Conservation (phyloP, 495 filamentous ascomycete species). For the Hyaloscypha bicolor region DNA sequence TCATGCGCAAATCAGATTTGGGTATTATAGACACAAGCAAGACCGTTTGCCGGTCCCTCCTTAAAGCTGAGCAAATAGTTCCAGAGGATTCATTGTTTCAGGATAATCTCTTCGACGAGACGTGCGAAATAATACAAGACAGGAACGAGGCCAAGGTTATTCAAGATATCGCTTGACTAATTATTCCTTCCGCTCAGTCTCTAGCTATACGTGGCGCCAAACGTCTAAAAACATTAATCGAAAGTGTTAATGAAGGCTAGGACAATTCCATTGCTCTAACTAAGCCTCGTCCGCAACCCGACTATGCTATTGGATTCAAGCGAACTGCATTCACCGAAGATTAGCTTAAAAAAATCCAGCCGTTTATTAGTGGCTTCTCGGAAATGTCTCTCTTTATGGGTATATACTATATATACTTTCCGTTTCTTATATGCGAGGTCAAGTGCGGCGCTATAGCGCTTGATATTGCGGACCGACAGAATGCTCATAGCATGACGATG, state of each 20-base stretch:
- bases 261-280: constrained; percentile 31
- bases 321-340: constrained; percentile 20
- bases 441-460: constrained; percentile 28
- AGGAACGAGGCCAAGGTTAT: constrained; percentile 43
- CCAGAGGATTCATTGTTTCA: constrained; percentile 41
- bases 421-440: constrained; percentile 44
- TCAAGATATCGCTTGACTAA: constrained; percentile 41
- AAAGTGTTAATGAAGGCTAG: no score
- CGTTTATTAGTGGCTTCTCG: constrained; percentile 37
- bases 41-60: constrained; percentile 19
- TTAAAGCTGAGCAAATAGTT: neutral
- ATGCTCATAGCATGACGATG: constrained; percentile 41
- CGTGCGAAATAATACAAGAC: constrained; percentile 35
- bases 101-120: constrained; percentile 37
- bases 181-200: constrained; percentile 42
- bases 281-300: constrained; percentile 42
- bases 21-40: constrained; percentile 7
- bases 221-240: constrained; percentile 22
- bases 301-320: constrained; percentile 46
- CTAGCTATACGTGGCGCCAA: constrained; percentile 35
- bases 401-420: constrained; percentile 46
- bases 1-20: constrained; percentile 38
- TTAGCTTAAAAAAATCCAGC: constrained; percentile 43
- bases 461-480: no score
- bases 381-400: constrained; percentile 31